These are phyloP conservation scores for Mayamaea pseudoterrestris DNA, from an alignment of 108 stramenopile species.

Conservation along the genomic window DNA sequence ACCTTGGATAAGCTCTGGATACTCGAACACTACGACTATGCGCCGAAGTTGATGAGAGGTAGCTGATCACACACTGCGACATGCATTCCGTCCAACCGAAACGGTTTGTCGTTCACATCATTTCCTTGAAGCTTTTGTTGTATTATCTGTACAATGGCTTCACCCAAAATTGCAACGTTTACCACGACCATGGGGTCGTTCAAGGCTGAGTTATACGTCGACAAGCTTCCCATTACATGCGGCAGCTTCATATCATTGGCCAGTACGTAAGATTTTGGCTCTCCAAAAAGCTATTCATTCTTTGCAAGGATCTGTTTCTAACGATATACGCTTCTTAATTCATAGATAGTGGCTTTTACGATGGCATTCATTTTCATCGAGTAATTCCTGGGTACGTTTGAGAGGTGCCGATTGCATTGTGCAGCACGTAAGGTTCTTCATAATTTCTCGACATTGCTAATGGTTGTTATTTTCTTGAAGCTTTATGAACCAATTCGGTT, in stretches of 20 bases:
- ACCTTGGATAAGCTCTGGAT: too few species aligned
- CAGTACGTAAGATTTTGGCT: too few species aligned
- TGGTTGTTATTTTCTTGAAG: slow-evolving; percentile 1
- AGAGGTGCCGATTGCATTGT: background rate
- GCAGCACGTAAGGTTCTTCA: background rate
- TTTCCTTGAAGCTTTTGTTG: too few species aligned
- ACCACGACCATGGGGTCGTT: slow-evolving; percentile 50
- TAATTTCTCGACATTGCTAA: background rate
- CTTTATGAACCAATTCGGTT: slow-evolving; percentile 51
- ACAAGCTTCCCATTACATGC: slow-evolving; percentile 44
- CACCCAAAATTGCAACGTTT: slow-evolving; percentile 37
- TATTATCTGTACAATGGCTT: too few species aligned
- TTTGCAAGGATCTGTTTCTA: too few species aligned
- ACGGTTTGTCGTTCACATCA: too few species aligned
- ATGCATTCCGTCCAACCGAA: too few species aligned
- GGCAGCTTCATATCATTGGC: slow-evolving; percentile 57
- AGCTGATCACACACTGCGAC: too few species aligned
- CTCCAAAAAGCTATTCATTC: too few species aligned
- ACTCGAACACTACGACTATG: too few species aligned
- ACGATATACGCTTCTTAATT: too few species aligned
- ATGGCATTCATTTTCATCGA: slow-evolving; percentile 45
- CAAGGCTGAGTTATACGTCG: slow-evolving; percentile 47
- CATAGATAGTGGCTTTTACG: slow-evolving; percentile 54
- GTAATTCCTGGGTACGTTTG: slow-evolving; percentile 25
- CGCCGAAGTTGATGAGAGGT: too few species aligned